Evolutionary conservation across 2,329 filamentous ascomycete genomes (phyloP), one percentile per base, ranked within the genome.

Genomic region (Alternaria gansuensis): DNA sequence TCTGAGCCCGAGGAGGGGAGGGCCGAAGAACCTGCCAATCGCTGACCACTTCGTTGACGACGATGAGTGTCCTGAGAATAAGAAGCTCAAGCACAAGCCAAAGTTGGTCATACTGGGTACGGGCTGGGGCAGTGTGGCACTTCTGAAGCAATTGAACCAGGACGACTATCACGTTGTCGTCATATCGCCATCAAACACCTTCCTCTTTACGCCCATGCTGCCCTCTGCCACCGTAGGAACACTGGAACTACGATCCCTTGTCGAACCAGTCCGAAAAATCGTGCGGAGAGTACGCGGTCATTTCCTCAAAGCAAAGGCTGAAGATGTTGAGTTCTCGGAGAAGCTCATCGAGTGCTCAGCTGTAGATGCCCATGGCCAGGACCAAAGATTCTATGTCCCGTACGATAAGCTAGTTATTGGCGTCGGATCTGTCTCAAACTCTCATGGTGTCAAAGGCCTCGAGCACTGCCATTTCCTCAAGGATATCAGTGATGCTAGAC

Each of bases 141-240:
- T 99, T 59, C 81, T 99, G 67, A 99, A 99, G 81, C 90, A 92
- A 62, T 80, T 99, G 63, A 90, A 94, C 62, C 89, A 93, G 0
- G 92, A 93, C 11, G 92, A 97, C 69, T 99, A 97, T 75, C 93
- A 99, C 77, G 89, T 99, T 67, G 98, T 94, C 4, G 90, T 99
- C 37, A 90, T 99, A 41, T 96, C 93, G 11, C 94, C 95, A 0
- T 90, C 90, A 34, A 98, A 98, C 72, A 97, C 98, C 80, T 99
- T 99, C 80, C 81, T 99, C 31, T 99, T 99, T 78, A 99, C 95
- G 2, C 95, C 95, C 0, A 98, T 99, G 93, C 83, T 99, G 41
- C 95, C 95, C 2, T 97, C 93, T 33, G 96, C 95, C 7, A 99
- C 96, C 0, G 95, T 99, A 5, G 96, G 96, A 11, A 99, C 95